Evolutionary conservation across 2,329 filamentous ascomycete species (phyloP), one percentile per base, ranked within the genome.

Genomic region (Trichoderma semiorbis): DNA sequence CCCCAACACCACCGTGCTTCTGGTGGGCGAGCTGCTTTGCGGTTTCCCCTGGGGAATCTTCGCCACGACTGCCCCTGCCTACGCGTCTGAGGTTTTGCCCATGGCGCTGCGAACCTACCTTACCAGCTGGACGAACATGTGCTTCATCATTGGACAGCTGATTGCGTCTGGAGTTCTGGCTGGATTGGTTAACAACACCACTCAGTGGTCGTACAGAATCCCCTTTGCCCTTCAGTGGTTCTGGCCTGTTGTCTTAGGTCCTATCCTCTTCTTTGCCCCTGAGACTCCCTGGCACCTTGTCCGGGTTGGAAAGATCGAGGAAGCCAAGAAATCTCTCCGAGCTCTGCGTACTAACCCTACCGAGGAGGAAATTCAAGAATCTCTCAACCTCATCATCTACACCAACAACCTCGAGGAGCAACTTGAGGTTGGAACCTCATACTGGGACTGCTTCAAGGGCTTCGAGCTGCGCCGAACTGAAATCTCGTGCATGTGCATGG

Each of bases 151-250:
- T 14, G 85, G 85, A 1, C 83, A 85, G 72, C 76, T 86, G 55
- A 79, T 86, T 43, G 81, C 82, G 1, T 81, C 83, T 5, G 78
- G 78, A 0, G 69, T 80, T 18, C 62, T 79, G 67, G 71, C 75
- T 10, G 75, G 77, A 5, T 72, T 79, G 30, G 74, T 77, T 36
- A 73, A 77, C 39, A 78, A 79, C 26, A 72, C 76, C 0, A 75
- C 80, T 2, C 75, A 85, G 28, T 86, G 83, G 82, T 81, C 82
- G 0, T 87, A 84, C 74, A 79, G 82, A 10, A 84, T 83, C 14
- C 85, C 85, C 0, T 87, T 84, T 69, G 84, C 81, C 0, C 67
- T 86, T 0, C 85, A 87, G 73, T 87, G 85, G 85, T 75, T 82
- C 5, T 87, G 83, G 81, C 84, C 84, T 0, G 77, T 82, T 1